Percentiles rank a stretch among this genome's conserved stretches.
Evolutionary conservation across 768 basidiomycete genomes (phyloP).

Genomic region (Cystobasidiopsis lactophilus): DNA sequence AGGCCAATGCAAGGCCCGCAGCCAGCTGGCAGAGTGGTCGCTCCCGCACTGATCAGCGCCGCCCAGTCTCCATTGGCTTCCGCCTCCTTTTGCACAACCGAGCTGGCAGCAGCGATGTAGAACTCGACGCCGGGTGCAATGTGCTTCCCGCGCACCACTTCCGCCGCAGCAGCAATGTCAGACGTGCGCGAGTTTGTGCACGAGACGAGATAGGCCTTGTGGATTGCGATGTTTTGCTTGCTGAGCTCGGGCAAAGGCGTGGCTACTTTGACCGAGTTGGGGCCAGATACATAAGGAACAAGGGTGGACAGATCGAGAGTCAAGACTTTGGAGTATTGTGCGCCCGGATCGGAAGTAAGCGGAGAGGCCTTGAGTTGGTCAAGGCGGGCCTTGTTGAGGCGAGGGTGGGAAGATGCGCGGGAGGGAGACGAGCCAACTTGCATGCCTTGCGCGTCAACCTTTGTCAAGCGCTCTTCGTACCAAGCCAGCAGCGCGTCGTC

Average conservation of each 20-base stretch:
- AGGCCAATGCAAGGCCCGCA: conserved; percentile 97
- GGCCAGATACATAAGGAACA: conserved; percentile 86
- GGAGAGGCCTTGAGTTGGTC: conserved; percentile 36
- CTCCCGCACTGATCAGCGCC: conserved; percentile 60
- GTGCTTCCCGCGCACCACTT: conserved; percentile 39
- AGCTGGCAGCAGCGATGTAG: conserved; percentile 89
- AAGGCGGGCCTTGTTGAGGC: conserved; percentile 55
- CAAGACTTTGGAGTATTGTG: conserved; percentile 66
- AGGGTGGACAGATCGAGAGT: conserved; percentile 80
- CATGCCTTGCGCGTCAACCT: conserved; percentile 57
- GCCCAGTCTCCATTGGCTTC: conserved; percentile 76
- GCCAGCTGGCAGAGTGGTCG: conserved; percentile 77
- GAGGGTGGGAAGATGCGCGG: conserved; percentile 38
- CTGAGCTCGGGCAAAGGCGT: conserved; percentile 73
- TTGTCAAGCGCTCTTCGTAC: conserved; percentile 56
- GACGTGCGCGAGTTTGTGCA: conserved; percentile 95
- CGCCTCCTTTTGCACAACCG: conserved; percentile 70
- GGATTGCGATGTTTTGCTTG: conserved; percentile 48
- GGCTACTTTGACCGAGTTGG: conserved; percentile 94
- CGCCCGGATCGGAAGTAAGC: conserved; percentile 47
- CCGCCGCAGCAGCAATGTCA: conserved; percentile 76
- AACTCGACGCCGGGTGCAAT: conserved; percentile 83
- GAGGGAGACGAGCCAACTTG: conserved; percentile 27
- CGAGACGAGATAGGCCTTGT: conserved; percentile 95
- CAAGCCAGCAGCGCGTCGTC: conserved; percentile 60